Base-by-base conservation (phyloP, 768 basidiomycete species). In the Mycena chlorophos region DNA sequence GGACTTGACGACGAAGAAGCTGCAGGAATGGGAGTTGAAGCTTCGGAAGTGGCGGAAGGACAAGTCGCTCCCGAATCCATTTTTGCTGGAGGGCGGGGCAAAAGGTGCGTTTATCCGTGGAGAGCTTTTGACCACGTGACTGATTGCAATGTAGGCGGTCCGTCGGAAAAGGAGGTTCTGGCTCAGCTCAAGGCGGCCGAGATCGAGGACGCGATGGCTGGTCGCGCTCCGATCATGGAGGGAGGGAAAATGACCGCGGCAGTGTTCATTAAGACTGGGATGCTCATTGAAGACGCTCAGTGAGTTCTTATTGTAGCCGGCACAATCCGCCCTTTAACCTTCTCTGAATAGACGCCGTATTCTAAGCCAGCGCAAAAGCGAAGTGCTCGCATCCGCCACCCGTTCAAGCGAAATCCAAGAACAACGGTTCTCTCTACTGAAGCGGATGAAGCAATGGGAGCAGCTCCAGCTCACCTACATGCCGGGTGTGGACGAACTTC, bases 331-430 rank as follows among this genome's bases (percentile, higher is more conserved):
- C 23, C 6, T 4, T 46, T 46, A 25, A 46, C 22, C 20, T 43
- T 8, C 34, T 37, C 20, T 19, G n/a, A 19, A 13, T 14, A 51
- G 52, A 26, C 42, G 48, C 3, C 38, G 52, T n/a, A 34, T 57
- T 34, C 5, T 20, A 10, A 16, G 45, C 16, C 52, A 61, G 25
- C 45, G 50, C 22, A 50, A 10, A 17, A 22, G 22, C 3, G 5
- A 28, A 1, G 31, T 31, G 2, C 20, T 49, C 5, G 22, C 57
- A 10, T 43, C 60, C n/a, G 46, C 55, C 2, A 38, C 38, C 17
- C 28, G 49, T 26, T n/a, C 25, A 2, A 29, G 23, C 31, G 28
- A 53, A 31, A 46, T 63, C 16, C 28, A 61, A 29, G 51, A 63
- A 26, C 49, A 25, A 10, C 61, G 56, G 25, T 16, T 39, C n/a